Base-by-base conservation (phyloP, 1,284 basidiomycete genomes). In the Ceratobasidium sp. region DNA sequence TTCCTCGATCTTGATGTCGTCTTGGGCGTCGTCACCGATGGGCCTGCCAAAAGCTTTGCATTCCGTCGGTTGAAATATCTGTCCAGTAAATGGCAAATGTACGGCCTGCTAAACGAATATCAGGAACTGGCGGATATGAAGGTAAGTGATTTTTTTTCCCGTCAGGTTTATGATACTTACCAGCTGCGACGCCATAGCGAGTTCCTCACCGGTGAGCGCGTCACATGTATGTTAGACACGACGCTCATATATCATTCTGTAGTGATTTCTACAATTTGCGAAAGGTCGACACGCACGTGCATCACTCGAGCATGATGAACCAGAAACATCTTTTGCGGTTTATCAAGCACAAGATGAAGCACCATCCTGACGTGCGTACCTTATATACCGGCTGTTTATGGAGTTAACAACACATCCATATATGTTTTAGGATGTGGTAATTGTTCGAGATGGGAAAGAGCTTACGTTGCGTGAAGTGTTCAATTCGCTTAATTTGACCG, bases 241-340 rank as follows among this genome's bases (percentile, higher is more conserved):
- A 22, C 22, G 9, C 40, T 68, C 40, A 67, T 29, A 25, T 29
- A 11, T 25, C 25, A 43, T 43, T 43, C 34, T 8, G 3, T 81
- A 96, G 97, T 80, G 98, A 99, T 85, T 99, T 99, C 82, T 99
- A 99, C 86, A 99, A 99, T 82, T 89, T 97, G 54, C 92, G 97
- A 64, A 99, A 99, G 83, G 96, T 99, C 77, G 97, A 99, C 83
- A 99, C 98, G 9, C 97, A 99, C 84, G 95, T 99, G 25, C 98
- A 99, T 82, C 96, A 99, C 84, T 98, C 96, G 11, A 98, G 97
- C 74, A 94, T 94, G 83, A 99, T 99, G 97, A 99, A 99, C 84
- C 98, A 99, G 84, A 99, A 99, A 85, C 98, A 99, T 85, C 86
- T 99, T n/a, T 86, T 99, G 32, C 96, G 98, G 5, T 99, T 99